Conservation (phyloP, 2,329 filamentous ascomycete species). For the Hypoxylon sp. region DNA sequence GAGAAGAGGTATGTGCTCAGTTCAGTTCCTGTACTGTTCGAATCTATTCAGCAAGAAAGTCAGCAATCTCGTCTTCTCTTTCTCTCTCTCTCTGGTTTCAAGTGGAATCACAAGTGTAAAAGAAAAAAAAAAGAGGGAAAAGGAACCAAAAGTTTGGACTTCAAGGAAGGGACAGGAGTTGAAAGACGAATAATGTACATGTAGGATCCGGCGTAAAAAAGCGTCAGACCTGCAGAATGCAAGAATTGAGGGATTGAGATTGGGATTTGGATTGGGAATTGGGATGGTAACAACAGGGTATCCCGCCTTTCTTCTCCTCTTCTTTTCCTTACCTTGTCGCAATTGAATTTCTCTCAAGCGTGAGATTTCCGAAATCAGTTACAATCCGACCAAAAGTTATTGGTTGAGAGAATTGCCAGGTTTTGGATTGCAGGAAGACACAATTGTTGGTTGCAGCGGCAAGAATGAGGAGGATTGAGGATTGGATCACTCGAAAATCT, state of each 20-base stretch:
- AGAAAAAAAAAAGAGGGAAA: constrained; percentile 15
- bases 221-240: constrained; percentile 6
- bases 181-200: constrained; percentile 17
- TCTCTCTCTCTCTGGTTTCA: constrained; percentile 9
- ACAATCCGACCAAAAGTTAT: constrained; percentile 32
- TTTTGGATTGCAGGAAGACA: constrained; percentile 18
- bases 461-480: constrained; percentile 19
- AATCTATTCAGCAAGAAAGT: constrained; percentile 32
- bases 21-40: constrained; percentile 34
- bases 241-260: constrained; percentile 16
- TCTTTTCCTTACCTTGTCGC: constrained; percentile 31
- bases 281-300: too few species aligned
- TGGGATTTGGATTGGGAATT: too few species aligned
- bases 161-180: constrained; percentile 11
- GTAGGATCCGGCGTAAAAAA: constrained; percentile 17
- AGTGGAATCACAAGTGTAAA: constrained; percentile 30
- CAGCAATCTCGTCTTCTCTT: constrained; percentile 33
- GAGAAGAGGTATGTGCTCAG: constrained; percentile 43
- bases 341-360: constrained; percentile 37
- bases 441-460: constrained; percentile 12
- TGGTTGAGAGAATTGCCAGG: constrained; percentile 7
- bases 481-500: constrained; percentile 28
- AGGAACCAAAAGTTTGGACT: constrained; percentile 10
- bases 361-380: constrained; percentile 31
- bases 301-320: constrained; percentile 1